These are phyloP conservation scores for Carpinus viminea DNA, from an alignment of 306 rosid genomes.

Conservation along the genomic window DNA sequence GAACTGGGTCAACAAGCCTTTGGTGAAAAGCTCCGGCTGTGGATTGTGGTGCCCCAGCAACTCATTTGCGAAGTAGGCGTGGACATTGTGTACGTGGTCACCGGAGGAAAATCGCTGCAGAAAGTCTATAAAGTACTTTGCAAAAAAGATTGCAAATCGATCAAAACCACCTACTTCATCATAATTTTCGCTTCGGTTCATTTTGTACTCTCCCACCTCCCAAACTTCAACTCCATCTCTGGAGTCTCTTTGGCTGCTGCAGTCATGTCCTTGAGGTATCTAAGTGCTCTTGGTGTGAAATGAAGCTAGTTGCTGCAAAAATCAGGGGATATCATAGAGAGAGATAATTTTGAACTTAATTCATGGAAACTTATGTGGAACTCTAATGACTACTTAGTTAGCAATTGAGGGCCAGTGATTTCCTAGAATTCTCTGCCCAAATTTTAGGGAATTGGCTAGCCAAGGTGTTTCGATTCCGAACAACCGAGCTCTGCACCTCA, in stretches of 20 bases:
- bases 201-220: slow-evolving; percentile 71
- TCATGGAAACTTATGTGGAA: not conserved
- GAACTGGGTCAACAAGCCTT: slow-evolving; percentile 79
- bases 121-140: slow-evolving; percentile 55
- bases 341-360: not conserved
- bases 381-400: not conserved
- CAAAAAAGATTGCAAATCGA: slow-evolving; percentile 26
- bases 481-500: too few species aligned
- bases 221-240: slow-evolving; percentile 66
- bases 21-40: slow-evolving; percentile 74
- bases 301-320: not conserved
- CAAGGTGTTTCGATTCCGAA: too few species aligned
- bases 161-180: slow-evolving; percentile 63
- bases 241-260: slow-evolving; percentile 77
- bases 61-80: slow-evolving; percentile 61
- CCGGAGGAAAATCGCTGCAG: slow-evolving; percentile 66
- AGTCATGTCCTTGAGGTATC: slow-evolving; percentile 71
- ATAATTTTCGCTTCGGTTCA: slow-evolving; percentile 78
- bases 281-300: not conserved
- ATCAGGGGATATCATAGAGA: too few species aligned
- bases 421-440: too few species aligned
- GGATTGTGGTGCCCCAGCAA: slow-evolving; percentile 80
- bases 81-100: slow-evolving; percentile 74
- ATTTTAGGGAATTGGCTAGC: too few species aligned
- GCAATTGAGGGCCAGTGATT: too few species aligned